phyloP scores from a whole-genome alignment of 2,329 filamentous ascomycete species.

The Aspergillus neotritici region DNA sequence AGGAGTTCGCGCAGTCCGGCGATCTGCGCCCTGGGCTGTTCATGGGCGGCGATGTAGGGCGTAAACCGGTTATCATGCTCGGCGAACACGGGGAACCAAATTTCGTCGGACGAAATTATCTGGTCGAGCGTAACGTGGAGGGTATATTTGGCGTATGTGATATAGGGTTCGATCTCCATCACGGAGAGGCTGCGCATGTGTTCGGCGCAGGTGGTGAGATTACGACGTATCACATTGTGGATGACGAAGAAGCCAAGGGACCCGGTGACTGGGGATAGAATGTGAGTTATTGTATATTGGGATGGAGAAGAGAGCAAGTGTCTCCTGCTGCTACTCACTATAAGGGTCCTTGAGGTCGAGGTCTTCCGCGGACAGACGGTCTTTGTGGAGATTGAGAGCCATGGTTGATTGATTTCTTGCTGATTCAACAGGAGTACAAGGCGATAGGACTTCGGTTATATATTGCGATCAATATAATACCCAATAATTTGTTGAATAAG shows the following conservation, averaged over 20 bases:
- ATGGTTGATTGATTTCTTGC: too few relatives aligned
- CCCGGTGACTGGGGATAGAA: background rate
- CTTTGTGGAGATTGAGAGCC: conserved; percentile 4
- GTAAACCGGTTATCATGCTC: background rate
- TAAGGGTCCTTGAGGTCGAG: conserved; percentile 7
- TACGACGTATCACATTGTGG: conserved; percentile 7
- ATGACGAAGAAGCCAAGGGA: conserved; percentile 4
- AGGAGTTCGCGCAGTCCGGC: too few relatives aligned
- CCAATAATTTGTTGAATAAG: too few relatives aligned
- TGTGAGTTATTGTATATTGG: background rate
- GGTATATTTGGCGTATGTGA: conserved; percentile 3
- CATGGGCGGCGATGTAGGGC: too few relatives aligned
- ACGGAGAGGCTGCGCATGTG: background rate
- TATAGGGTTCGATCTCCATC: conserved; percentile 1
- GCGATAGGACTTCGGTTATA: too few relatives aligned
- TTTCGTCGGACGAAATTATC: background rate
- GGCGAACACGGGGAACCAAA: conserved; percentile 3
- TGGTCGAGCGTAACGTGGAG: conserved; percentile 2
- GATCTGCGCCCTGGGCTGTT: too few relatives aligned
- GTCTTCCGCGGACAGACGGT: conserved; percentile 3
- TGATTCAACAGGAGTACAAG: too few relatives aligned
- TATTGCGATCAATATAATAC: too few relatives aligned
- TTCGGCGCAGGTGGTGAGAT: conserved; percentile 1
- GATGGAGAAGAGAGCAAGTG: too few relatives aligned
- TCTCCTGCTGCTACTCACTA: background rate